Evolutionary conservation across 225 moss, liverwort and hornwort species (phyloP), one percentile per base, ranked within the genome.

Genomic region (Climacium dendroides): DNA sequence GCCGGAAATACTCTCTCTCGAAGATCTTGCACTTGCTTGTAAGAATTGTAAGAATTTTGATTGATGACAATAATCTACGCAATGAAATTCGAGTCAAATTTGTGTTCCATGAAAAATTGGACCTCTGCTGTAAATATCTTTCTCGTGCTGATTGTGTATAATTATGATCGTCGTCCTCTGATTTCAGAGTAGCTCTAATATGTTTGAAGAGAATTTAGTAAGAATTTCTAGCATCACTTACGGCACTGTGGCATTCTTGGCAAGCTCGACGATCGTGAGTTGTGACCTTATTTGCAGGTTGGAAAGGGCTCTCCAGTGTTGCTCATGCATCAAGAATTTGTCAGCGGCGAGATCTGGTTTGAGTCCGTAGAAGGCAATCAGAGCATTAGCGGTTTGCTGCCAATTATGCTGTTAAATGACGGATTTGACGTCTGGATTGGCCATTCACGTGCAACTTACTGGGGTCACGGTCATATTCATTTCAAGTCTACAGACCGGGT

Each of bases 361-460:
- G 81, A 85, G 65, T 77, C 66, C 28, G 82, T 52, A 62, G 90
- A 89, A 57, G 53, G 48, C 76, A 87, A 64, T 66, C 48, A 61
- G 30, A 84, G 84, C 58, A 23, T 52, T 26, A 89, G 87, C 85
- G 66, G 53, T 69, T 71, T 94, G 73, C 89, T 96, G 70, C 94
- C 94, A 35, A 64, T 91, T 24, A 86, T 96, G 89, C 90, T 95
- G 43, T 80, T 94, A 39, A 88, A 93, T 82, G 92, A 92, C 48
- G 93, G 94, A 61, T 96, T 93, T 75, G 94, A 95, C 77, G 94
- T 96, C 39, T 96, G 94, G 96, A 85, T 96, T 74, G 96, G 94
- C 47, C 94, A 96, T 85, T 90, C 92, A 59, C 92, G 94, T 86
- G 94, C 96, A 53, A 96, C 94, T 15, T 94, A 86, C 78, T 96